These are phyloP conservation scores for Fusarium vanettenii DNA, from an alignment of 2,329 filamentous ascomycete genomes.

Conservation along the genomic window DNA sequence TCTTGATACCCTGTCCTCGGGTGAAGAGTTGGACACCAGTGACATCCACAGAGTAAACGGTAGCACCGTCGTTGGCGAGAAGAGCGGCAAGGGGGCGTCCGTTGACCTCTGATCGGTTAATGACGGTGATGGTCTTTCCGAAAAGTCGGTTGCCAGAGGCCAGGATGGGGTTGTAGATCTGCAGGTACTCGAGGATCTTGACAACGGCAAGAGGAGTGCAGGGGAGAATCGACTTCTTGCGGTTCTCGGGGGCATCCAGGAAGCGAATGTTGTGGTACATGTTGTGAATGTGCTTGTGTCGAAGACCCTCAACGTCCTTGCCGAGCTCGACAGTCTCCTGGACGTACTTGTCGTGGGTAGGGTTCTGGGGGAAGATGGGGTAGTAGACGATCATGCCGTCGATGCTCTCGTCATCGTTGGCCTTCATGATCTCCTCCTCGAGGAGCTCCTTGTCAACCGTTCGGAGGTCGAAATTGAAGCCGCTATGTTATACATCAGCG, in stretches of 20 bases:
- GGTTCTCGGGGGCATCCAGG: conserved; percentile 81
- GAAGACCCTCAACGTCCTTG: conserved; percentile 97
- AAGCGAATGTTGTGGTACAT: conserved; percentile 99
- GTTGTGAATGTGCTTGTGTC: conserved; percentile 95
- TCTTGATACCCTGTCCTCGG: conserved; percentile 86
- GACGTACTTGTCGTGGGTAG: conserved; percentile 90
- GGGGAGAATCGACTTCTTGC: conserved; percentile 90
- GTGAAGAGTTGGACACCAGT: conserved; percentile 94
- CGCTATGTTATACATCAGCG: conserved; percentile 63
- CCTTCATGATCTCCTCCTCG: conserved; percentile 87
- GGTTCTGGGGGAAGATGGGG: conserved; percentile 87
- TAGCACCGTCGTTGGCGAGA: conserved; percentile 94
- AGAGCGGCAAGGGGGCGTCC: conserved; percentile 92
- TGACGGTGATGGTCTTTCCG: conserved; percentile 93
- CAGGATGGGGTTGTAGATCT: conserved; percentile 96
- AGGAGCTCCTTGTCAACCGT: conserved; percentile 87
- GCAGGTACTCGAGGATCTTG: conserved; percentile 95
- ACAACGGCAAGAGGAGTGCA: conserved; percentile 96
- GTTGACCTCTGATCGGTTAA: conserved; percentile 96
- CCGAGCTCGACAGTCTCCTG: conserved; percentile 90
- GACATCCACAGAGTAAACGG: conserved; percentile 94
- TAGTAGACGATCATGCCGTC: conserved; percentile 99
- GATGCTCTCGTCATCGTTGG: conserved; percentile 81
- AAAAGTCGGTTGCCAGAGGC: conserved; percentile 93
- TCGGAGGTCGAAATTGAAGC: conserved; percentile 89